phyloP scores from a whole-genome alignment of 805 yeast genomes.

The Zygotorulaspora chibaensis region DNA sequence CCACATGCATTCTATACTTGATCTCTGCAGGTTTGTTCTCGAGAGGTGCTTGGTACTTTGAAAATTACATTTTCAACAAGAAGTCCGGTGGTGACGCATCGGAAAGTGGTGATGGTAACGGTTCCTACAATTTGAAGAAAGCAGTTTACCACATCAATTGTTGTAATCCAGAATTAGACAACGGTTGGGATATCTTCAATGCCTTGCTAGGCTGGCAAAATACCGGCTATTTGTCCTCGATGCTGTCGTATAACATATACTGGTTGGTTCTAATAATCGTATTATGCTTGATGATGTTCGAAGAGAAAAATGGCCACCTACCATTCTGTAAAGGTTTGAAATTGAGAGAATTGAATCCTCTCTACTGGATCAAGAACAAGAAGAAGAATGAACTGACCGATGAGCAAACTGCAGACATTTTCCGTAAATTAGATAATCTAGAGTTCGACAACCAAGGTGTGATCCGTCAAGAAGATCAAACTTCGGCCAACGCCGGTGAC shows the following conservation, averaged over 20 bases:
- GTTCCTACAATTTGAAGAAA: slow-evolving; percentile 77
- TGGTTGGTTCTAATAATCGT: slow-evolving; percentile 67
- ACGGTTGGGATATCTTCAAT: slow-evolving; percentile 97
- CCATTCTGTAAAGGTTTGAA: slow-evolving; percentile 55
- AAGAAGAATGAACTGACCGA: slow-evolving; percentile 53
- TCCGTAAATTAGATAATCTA: slow-evolving; percentile 40
- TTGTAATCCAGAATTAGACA: slow-evolving; percentile 87
- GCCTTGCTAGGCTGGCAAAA: slow-evolving; percentile 96
- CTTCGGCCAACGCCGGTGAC: not conserved
- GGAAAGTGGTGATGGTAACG: slow-evolving; percentile 90
- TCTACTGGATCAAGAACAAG: slow-evolving; percentile 66
- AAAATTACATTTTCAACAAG: slow-evolving; percentile 57
- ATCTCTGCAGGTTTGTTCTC: slow-evolving; percentile 92
- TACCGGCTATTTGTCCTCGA: slow-evolving; percentile 90
- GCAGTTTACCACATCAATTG: slow-evolving; percentile 96
- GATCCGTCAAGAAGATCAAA: slow-evolving; percentile 4
- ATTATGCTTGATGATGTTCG: slow-evolving; percentile 62
- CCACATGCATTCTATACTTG: slow-evolving; percentile 84
- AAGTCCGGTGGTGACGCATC: slow-evolving; percentile 92
- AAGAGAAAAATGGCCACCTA: slow-evolving; percentile 79
- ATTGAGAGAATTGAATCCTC: slow-evolving; percentile 59
- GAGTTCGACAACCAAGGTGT: slow-evolving; percentile 38
- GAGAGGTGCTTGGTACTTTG: slow-evolving; percentile 88
- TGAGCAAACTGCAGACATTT: slow-evolving; percentile 51
- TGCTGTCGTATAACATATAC: slow-evolving; percentile 80